Conservation (phyloP, 1,284 basidiomycete genomes). For the Sanghuangporus sanghuang region DNA sequence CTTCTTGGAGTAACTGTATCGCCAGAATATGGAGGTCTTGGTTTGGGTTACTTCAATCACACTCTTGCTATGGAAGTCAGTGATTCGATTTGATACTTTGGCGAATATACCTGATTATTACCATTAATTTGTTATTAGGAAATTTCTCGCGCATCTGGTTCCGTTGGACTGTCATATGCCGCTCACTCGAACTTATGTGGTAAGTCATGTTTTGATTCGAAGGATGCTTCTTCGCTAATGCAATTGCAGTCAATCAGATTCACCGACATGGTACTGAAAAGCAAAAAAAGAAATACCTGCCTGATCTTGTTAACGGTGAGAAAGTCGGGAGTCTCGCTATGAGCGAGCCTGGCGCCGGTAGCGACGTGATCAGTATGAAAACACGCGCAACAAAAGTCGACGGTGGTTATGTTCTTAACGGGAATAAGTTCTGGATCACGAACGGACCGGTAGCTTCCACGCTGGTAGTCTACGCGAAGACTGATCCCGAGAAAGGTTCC, state of each 20-base stretch:
- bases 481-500: conserved; percentile 68
- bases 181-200: conserved; percentile 87
- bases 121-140: conserved; percentile 32
- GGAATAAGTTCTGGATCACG: conserved; percentile 96
- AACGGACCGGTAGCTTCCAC: conserved; percentile 90
- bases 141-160: conserved; percentile 84
- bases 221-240: conserved; percentile 36
- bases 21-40: conserved; percentile 74
- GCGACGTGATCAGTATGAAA: conserved; percentile 91
- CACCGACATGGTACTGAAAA: conserved; percentile 81
- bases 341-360: conserved; percentile 89
- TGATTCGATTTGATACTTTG: conserved; percentile 9
- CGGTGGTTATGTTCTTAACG: conserved; percentile 77
- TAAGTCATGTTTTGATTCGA: conserved; percentile 29
- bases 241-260: conserved; percentile 50
- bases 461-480: conserved; percentile 92
- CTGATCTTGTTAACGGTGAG: conserved; percentile 75
- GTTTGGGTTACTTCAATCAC: conserved; percentile 83
- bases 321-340: conserved; percentile 91
- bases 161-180: conserved; percentile 88
- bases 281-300: conserved; percentile 87
- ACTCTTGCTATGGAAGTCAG: conserved; percentile 80
- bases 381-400: conserved; percentile 73
- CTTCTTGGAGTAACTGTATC: conserved; percentile 81
- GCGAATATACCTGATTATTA: not conserved